Conservation (phyloP, 306 rosid species). For the Lablab purpureus region DNA sequence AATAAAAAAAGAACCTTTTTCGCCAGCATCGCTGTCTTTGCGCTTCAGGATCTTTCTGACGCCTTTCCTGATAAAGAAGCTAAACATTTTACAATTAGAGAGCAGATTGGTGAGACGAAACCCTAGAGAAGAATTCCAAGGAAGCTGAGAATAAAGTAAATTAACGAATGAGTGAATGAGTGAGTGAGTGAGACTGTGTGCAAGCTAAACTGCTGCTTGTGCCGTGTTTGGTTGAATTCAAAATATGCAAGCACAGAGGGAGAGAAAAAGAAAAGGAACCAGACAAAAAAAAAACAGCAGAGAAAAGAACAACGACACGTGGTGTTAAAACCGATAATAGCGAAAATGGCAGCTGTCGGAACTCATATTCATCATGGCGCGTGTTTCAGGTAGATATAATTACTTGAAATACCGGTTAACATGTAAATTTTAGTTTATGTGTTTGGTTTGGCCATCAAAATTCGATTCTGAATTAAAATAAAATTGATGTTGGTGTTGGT, state of each 20-base stretch:
- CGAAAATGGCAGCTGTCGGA: conserved; percentile 59
- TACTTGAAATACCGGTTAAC: not conserved
- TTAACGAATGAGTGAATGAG: not conserved
- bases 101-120: not conserved
- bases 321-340: conserved; percentile 41
- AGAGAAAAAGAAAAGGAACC: not conserved
- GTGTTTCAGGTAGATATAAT: no score
- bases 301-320: conserved; percentile 44
- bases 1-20: conserved; percentile 59
- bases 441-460: no score
- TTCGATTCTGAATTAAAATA: no score
- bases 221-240: conserved; percentile 40
- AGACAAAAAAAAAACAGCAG: not conserved
- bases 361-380: not conserved
- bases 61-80: conserved; percentile 70
- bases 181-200: not conserved
- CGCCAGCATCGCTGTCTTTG: conserved; percentile 97
- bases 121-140: conserved; percentile 36
- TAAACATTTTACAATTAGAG: conserved; percentile 58
- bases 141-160: conserved; percentile 4
- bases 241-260: not conserved
- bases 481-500: no score
- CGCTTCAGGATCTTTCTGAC: conserved; percentile 92
- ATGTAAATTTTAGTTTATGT: no score
- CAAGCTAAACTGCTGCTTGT: not conserved